Base-by-base conservation (phyloP, 768 basidiomycete species). In the Mycena epipterygia region DNA sequence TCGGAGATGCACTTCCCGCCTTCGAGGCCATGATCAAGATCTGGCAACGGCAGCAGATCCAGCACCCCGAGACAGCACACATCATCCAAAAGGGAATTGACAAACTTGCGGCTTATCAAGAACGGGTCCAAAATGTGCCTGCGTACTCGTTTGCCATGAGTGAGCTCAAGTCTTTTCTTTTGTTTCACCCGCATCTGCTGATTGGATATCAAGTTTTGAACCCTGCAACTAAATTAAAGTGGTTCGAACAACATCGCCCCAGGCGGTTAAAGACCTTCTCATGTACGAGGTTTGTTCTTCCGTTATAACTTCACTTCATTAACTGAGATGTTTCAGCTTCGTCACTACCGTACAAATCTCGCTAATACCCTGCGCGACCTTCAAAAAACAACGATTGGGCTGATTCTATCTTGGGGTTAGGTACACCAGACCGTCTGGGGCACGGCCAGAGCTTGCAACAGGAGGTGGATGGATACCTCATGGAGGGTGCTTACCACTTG, bases 11-110 rank as follows among this genome's bases (percentile, higher is more conserved):
- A 5, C 49, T 74, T 14, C 73, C 73, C 17, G 44, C 73, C 16
- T 74, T 72, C 25, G 66, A 72, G 30, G 70, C 70, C 3, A 72
- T 72, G 64, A 60, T 68, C 42, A 39, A n/a, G 46, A 27, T 16
- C 1, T 74, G 73, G 73, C 41, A 52, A 39, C 39, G 51, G 14
- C 51, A 69, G 30, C 35, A 65, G 32, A 17, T 29, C 35, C 21
- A 53, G 6, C 25, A 49, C 29, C 67, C 71, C 23, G 42, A 65
- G 27, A 53, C 58, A 8, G 46, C 61, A 17, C 1, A 48, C 41
- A 64, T 72, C 17, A 60, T 74, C 21, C 56, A 73, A 37, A 16
- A 64, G 6, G 71, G 73, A 3, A 53, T 73, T 19, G 49, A 70
- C 35, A 74, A 74, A 48, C 53, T 75, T 3, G 37, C 42, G 2